Conservation (phyloP, 1,139 yeast species). For the Magnusiomyces suaveolens region DNA sequence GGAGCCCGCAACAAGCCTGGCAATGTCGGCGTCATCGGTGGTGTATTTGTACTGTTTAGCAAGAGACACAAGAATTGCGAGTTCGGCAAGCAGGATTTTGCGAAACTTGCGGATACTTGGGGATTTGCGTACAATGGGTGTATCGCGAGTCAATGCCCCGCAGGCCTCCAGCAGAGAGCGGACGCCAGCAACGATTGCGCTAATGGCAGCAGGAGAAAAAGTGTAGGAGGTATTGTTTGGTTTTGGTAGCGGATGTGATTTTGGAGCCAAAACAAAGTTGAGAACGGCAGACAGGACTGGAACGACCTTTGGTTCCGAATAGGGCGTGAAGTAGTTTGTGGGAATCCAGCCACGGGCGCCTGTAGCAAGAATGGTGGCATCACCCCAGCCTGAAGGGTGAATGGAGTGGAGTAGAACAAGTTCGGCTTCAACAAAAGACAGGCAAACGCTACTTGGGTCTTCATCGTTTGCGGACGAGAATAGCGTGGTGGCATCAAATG, state of each 20-base stretch:
- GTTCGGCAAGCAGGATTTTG: constrained; percentile 74
- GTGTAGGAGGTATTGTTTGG: constrained; percentile 17
- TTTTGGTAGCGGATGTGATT: constrained; percentile 21
- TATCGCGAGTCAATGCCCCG: constrained; percentile 79
- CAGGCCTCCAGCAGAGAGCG: constrained; percentile 67
- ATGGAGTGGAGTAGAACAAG: constrained; percentile 79
- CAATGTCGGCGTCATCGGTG: constrained; percentile 54
- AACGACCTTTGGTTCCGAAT: constrained; percentile 43
- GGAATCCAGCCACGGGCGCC: constrained; percentile 94
- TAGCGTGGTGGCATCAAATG: constrained; percentile 63
- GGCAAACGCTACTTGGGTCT: constrained; percentile 66
- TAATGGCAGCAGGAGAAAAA: constrained; percentile 37
- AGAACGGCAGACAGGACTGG: constrained; percentile 66
- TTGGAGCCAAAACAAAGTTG: constrained; percentile 61
- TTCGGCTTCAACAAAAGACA: constrained; percentile 72
- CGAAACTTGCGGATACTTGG: constrained; percentile 65
- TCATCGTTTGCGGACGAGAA: constrained; percentile 32
- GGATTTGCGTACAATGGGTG: constrained; percentile 61
- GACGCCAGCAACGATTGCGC: constrained; percentile 74
- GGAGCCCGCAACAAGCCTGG: constrained; percentile 60
- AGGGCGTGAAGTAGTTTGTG: constrained; percentile 63
- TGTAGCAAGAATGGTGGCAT: constrained; percentile 67
- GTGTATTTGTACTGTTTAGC: constrained; percentile 80
- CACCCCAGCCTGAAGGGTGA: constrained; percentile 97
- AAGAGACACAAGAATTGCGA: constrained; percentile 79